Evolutionary conservation across 2,329 filamentous ascomycete genomes (phyloP), one percentile per base, ranked within the genome.

Genomic region (Basipetospora chlamydospora): DNA sequence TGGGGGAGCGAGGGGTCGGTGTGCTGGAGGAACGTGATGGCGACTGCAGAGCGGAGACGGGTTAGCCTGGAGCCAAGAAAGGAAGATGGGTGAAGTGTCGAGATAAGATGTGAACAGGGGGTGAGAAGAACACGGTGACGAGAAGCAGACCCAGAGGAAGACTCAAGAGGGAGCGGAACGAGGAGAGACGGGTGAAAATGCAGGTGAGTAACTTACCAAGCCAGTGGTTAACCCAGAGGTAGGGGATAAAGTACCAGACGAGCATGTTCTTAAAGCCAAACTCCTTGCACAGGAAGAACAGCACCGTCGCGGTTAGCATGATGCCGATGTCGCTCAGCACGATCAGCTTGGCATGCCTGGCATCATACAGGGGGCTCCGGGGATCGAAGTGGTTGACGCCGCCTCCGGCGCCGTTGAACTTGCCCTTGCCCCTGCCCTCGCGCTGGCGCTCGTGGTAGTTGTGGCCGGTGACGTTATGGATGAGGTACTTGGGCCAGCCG

Each of bases 171-270:
- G 11, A 28, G 6, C 21, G 20, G 7, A 7, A 26, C 9, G 8
- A 8, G n/a, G 20, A 31, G 21, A 26, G 29, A 8, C 11, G 9
- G n/a, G 3, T 13, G 13, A 13, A 35, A 13, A 20, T 18, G 7
- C 5, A 28, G 31, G 12, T 11, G 34, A 36, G 40, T 38, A 35
- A 71, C 82, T 70, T 77, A 90, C 84, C 83, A 39, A 96, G 80
- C 88, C 88, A 96, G 74, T 95, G 86, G 73, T 96, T 93, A 39
- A 95, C 87, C 88, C 88, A 95, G 42, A 95, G 69, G 59, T 96
- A 98, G 26, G 90, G 90, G 41, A 92, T 54, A 52, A 87, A 77
- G 64, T 98, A 98, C 88, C 90, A 96, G 44, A 98, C 80, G 41
- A 82, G 63, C 56, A 96, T 67, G 67, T 95, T 96, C 54, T 66